A percentile compares a stretch with the other conserved stretches of the same genome.
These are phyloP conservation scores for Candida coquimbonensis DNA, from an alignment of 805 yeast genomes.

Conservation along the genomic window DNA sequence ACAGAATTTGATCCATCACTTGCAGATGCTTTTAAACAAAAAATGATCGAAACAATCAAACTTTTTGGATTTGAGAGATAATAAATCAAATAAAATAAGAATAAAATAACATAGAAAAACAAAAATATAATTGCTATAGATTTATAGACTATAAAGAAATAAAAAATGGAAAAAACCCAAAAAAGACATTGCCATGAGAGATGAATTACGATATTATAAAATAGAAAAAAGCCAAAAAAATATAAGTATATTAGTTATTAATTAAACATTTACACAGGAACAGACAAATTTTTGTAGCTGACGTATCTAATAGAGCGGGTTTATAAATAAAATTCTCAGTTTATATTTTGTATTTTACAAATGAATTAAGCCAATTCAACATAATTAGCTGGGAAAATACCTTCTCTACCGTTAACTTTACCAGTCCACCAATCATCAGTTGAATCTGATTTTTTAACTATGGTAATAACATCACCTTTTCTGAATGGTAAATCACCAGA, in stretches of 20 bases:
- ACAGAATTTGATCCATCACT: conserved; percentile 11
- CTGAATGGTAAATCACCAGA: conserved; percentile 87
- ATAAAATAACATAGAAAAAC: not conserved
- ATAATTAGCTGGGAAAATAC: conserved; percentile 96
- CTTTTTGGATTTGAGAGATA: conserved; percentile 22
- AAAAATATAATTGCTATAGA: too few species aligned
- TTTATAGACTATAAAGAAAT: not conserved
- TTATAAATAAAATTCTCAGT: too few species aligned
- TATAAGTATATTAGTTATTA: too few species aligned
- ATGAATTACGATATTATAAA: too few species aligned
- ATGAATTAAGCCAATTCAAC: conserved; percentile 54
- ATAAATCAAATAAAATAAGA: not conserved
- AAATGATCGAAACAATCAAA: conserved; percentile 15
- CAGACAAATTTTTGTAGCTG: too few species aligned
- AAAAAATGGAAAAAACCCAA: not conserved
- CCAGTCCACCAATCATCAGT: conserved; percentile 99
- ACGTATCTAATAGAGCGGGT: too few species aligned
- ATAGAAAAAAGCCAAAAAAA: too few species aligned
- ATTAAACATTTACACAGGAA: too few species aligned
- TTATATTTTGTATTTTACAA: too few species aligned
- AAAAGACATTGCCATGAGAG: too few species aligned
- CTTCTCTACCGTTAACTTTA: conserved; percentile 70
- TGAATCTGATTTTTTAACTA: conserved; percentile 78
- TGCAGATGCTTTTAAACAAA: conserved; percentile 8
- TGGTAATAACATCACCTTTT: conserved; percentile 90